These are phyloP conservation scores for Colletotrichum costaricense DNA, from an alignment of 2,329 filamentous ascomycete genomes.

Conservation along the genomic window DNA sequence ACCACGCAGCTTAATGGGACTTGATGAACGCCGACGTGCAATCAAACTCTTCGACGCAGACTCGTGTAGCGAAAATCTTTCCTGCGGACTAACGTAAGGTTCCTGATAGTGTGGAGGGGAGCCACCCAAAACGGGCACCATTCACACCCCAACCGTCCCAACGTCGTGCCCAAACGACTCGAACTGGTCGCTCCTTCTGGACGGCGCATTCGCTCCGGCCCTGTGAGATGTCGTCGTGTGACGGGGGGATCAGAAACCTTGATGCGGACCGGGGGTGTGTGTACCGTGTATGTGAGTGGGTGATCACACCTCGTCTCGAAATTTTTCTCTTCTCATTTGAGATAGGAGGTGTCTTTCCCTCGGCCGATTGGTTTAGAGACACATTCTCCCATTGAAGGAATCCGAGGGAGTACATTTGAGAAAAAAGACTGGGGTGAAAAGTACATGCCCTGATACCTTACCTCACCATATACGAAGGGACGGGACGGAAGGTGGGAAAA, in stretches of 20 bases:
- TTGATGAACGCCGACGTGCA: conserved; percentile 5
- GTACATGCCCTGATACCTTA: background rate
- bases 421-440: background rate
- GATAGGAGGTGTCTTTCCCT: background rate
- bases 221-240: background rate
- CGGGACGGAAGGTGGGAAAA: background rate
- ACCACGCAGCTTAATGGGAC: background rate
- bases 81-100: conserved; percentile 25
- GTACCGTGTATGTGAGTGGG: too few relatives aligned
- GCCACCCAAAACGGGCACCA: conserved; percentile 5
- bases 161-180: background rate
- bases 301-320: background rate
- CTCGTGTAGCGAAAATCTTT: background rate
- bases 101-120: background rate
- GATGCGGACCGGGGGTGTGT: background rate
- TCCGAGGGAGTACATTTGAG: background rate
- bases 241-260: background rate
- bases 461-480: background rate
- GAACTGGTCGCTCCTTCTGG: conserved; percentile 6
- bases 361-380: background rate
- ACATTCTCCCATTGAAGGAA: background rate
- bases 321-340: background rate
- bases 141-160: background rate
- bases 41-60: conserved; percentile 9
- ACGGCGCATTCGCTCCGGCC: conserved; percentile 9